Evolutionary conservation across 2,329 filamentous ascomycete genomes (phyloP).

Genomic region (Cladosporium sp.): DNA sequence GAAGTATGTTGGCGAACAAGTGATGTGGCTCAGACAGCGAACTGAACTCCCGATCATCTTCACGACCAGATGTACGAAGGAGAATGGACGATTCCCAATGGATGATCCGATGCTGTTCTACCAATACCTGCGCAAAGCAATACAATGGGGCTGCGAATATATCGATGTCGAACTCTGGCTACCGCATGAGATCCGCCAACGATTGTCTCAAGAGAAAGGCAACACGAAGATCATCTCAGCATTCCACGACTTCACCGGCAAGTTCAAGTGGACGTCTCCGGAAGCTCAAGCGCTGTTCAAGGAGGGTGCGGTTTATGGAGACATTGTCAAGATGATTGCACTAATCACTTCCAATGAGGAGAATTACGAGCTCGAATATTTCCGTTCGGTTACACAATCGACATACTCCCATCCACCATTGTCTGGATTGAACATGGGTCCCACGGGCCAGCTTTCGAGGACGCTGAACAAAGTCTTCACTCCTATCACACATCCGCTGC

Average conservation of each 20-base stretch:
- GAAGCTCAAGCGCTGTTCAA: conserved; percentile 72
- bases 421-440: conserved; percentile 84
- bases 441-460: conserved; percentile 79
- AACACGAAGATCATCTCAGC: conserved; percentile 88
- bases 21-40: conserved; percentile 79
- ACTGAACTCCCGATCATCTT: conserved; percentile 90
- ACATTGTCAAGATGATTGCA: conserved; percentile 89
- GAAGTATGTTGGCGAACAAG: conserved; percentile 81
- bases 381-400: conserved; percentile 72
- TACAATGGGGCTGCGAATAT: conserved; percentile 88
- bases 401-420: conserved; percentile 72
- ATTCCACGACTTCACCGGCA: conserved; percentile 84
- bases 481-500: conserved; percentile 79
- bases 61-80: conserved; percentile 76
- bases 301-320: conserved; percentile 71
- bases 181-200: conserved; percentile 70
- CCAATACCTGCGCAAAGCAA: conserved; percentile 76
- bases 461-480: conserved; percentile 84
- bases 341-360: conserved; percentile 79
- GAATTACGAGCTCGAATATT: conserved; percentile 88
- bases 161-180: conserved; percentile 88
- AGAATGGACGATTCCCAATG: conserved; percentile 85
- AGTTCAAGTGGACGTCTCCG: conserved; percentile 77
- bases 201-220: conserved; percentile 68
- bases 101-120: conserved; percentile 73